phyloP scores from a whole-genome alignment of 23 red algal genomes.

The Cyanidiococcus yangmingshanensis region DNA sequence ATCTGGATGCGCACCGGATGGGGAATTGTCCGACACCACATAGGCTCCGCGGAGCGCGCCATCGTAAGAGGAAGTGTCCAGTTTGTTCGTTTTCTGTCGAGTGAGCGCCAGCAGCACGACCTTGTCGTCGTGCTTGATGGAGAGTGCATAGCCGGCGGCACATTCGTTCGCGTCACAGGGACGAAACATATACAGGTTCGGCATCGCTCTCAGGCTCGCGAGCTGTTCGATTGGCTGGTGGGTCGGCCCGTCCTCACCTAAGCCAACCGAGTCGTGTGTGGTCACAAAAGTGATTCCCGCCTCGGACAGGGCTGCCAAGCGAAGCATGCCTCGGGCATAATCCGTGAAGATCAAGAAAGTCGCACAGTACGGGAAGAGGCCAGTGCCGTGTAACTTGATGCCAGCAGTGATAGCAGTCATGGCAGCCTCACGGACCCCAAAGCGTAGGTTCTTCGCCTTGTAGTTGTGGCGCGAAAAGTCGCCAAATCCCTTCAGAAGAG shows the following conservation, averaged over 20 bases:
- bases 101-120: slow-evolving; percentile 51
- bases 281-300: slow-evolving; percentile 62
- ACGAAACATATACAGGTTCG: slow-evolving; percentile 59
- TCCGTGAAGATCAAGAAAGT: slow-evolving; percentile 98
- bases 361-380: slow-evolving; percentile 65
- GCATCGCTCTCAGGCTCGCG: slow-evolving; percentile 88
- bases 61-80: slow-evolving; percentile 42
- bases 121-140: slow-evolving; percentile 23
- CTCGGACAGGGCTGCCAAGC: slow-evolving; percentile 61
- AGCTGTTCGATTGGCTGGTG: slow-evolving; percentile 96
- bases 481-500: slow-evolving; percentile 44
- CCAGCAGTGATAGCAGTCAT: slow-evolving; percentile 84
- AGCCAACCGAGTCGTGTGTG: slow-evolving; percentile 79
- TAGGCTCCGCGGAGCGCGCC: slow-evolving; percentile 62
- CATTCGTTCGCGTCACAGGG: slow-evolving; percentile 68
- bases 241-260: slow-evolving; percentile 91
- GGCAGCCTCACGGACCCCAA: slow-evolving; percentile 82
- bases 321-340: slow-evolving; percentile 76
- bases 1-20: slow-evolving; percentile 33
- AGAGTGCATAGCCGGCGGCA: slow-evolving; percentile 53
- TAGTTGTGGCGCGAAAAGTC: slow-evolving; percentile 34
- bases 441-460: slow-evolving; percentile 56
- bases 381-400: slow-evolving; percentile 31
- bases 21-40: slow-evolving; percentile 45
- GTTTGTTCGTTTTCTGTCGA: slow-evolving; percentile 46